Percentiles rank a stretch among this genome's conserved stretches.
Conservation (phyloP, 768 basidiomycete species). For the Neoboletus brunneissimus region DNA sequence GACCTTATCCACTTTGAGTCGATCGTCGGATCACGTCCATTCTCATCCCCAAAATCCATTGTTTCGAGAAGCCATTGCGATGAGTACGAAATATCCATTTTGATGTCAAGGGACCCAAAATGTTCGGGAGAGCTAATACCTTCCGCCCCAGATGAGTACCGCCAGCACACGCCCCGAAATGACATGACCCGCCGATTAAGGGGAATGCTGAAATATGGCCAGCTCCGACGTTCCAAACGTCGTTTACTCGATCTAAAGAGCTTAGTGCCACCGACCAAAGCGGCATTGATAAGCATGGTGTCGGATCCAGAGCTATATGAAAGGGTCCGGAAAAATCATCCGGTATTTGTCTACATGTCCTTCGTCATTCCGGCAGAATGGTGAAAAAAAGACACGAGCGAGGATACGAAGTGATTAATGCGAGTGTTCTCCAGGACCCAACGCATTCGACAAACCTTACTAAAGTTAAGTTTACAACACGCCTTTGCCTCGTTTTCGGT, state of each 20-base stretch:
- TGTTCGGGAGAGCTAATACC: background rate
- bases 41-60: background rate
- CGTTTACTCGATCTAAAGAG: conserved; percentile 8
- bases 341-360: background rate
- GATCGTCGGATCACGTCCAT: conserved; percentile 3
- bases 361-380: background rate
- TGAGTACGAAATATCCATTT: background rate
- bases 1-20: background rate
- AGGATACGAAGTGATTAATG: conserved; percentile 2
- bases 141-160: background rate
- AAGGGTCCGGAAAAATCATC: background rate
- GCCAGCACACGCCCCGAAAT: background rate
- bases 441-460: background rate
- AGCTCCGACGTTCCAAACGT: conserved; percentile 2
- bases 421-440: background rate
- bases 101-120: background rate
- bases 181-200: background rate
- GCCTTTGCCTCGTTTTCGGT: conserved; percentile 24
- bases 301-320: conserved; percentile 1
- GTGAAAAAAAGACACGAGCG: background rate
- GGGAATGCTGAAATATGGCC: background rate
- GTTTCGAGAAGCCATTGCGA: background rate
- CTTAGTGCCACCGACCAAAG: conserved; percentile 20
- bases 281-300: background rate
- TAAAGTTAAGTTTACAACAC: conserved; percentile 23